Evolutionary conservation across 1,284 basidiomycete species (phyloP), one percentile per base, ranked within the genome.

Genomic region (Tilletiopsis washingtonensis): DNA sequence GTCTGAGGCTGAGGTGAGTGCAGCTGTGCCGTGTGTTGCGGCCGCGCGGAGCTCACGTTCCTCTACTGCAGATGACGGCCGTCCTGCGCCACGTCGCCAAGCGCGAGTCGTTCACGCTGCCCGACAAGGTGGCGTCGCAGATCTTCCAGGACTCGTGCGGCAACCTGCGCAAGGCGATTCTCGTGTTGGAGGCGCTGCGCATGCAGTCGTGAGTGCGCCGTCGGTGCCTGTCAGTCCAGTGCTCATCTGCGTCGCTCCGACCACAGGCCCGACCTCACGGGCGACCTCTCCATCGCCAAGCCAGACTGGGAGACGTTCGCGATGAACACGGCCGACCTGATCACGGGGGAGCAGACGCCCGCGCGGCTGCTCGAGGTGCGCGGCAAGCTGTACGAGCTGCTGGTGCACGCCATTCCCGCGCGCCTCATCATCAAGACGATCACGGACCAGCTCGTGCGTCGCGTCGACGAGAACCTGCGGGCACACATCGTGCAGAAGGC

Each of bases 241-340:
- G 7, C 15, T 12, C 12, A 41, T 9, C 37, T 51, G 19, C 38
- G 41, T 14, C 12, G 20, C 37, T 40, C 67, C 21, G 64, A 36
- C 40, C 49, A 17, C 29, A 49, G n/a, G 15, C 64, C 54, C 20
- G 55, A 53, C 45, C 40, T 56, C 19, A 45, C 64, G 75, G 86
- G 56, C 82, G 86, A 38, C 84, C 20, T 75, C 36, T 86, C 90
- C 44, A 89, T 76, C 12, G 75, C 91, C 14, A 90, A 94, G 75
- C 91, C 94, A 12, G 94, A 99, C 70, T 99, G 94, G 94, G 93
- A 99, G 75, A 86, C 85, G n/a, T 98, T 96, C 72, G 91, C 90
- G 62, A 79, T 84, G 61, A 89, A 91, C 73, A 85, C 96, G 12
- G 91, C 88, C n/a, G 88, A 93, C 71, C 74, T 87, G 66, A 93